A percentile compares a stretch with the other conserved stretches of the same genome.
Conservation (phyloP, 371 early-diverging fungal genomes). For the Homolaphlyctis polyrhiza region DNA sequence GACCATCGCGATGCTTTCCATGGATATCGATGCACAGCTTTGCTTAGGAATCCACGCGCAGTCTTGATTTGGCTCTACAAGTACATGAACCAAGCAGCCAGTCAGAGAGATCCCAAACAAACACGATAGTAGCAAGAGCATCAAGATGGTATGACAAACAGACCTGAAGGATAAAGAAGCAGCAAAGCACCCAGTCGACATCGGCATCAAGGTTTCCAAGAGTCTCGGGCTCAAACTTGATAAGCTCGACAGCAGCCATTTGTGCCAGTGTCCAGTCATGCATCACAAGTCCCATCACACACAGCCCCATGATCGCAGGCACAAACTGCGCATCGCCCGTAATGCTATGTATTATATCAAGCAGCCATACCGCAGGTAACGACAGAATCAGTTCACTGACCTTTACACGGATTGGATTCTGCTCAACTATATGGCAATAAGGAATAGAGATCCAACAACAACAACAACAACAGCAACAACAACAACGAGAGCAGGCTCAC, state of each 20-base stretch:
- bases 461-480: slow-evolving; percentile 33
- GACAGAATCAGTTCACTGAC: background rate
- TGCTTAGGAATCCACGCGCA: slow-evolving; percentile 35
- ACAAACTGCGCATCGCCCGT: slow-evolving; percentile 49
- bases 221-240: slow-evolving; percentile 46
- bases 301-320: slow-evolving; percentile 67
- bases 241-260: slow-evolving; percentile 69
- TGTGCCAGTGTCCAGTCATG: slow-evolving; percentile 68
- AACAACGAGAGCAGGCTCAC: slow-evolving; percentile 17
- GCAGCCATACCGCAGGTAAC: background rate
- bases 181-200: slow-evolving; percentile 19
- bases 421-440: too few species aligned
- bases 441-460: background rate
- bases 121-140: slow-evolving; percentile 11
- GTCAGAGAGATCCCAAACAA: slow-evolving; percentile 9
- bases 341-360: slow-evolving; percentile 46
- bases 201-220: slow-evolving; percentile 18
- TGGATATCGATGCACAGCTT: slow-evolving; percentile 30
- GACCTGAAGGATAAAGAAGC: slow-evolving; percentile 23
- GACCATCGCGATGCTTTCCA: slow-evolving; percentile 24
- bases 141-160: slow-evolving; percentile 9
- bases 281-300: slow-evolving; percentile 72
- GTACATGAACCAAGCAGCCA: slow-evolving; percentile 8
- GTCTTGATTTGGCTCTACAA: slow-evolving; percentile 25
- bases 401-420: background rate